Conservation (phyloP, 306 rosid genomes). For the Rosa chinensis region DNA sequence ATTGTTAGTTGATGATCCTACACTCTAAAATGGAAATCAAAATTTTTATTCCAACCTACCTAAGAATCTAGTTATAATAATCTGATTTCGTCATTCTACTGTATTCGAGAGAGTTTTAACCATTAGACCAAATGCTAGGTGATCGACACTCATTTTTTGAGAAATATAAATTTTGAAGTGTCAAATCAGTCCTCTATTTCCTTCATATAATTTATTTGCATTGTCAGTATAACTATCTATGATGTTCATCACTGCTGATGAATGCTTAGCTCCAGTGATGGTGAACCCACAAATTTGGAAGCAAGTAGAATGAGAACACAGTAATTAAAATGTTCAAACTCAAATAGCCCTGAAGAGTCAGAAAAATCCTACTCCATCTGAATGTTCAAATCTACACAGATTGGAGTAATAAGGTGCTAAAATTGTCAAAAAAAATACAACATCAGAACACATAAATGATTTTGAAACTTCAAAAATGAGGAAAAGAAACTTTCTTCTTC, state of each 20-base stretch:
- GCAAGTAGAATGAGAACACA: not conserved
- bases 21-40: too few species aligned
- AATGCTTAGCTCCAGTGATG: not conserved
- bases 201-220: not conserved
- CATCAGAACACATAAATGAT: not conserved
- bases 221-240: not conserved
- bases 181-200: not conserved
- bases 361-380: slow-evolving; percentile 7
- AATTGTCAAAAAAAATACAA: not conserved
- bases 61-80: too few species aligned
- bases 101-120: too few species aligned
- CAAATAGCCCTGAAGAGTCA: not conserved
- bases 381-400: slow-evolving; percentile 5
- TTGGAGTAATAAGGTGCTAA: slow-evolving; percentile 14
- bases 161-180: too few species aligned
- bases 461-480: not conserved
- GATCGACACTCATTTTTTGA: too few species aligned
- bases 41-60: too few species aligned
- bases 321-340: not conserved
- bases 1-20: too few species aligned
- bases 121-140: too few species aligned
- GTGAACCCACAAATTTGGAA: not conserved
- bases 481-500: slow-evolving; percentile 1
- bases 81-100: too few species aligned
- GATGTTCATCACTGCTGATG: not conserved